Percentiles rank a stretch among this genome's conserved stretches.
Evolutionary conservation across 73 alveolate genomes (phyloP).

Genomic region (Tetrahymena elliotti): DNA sequence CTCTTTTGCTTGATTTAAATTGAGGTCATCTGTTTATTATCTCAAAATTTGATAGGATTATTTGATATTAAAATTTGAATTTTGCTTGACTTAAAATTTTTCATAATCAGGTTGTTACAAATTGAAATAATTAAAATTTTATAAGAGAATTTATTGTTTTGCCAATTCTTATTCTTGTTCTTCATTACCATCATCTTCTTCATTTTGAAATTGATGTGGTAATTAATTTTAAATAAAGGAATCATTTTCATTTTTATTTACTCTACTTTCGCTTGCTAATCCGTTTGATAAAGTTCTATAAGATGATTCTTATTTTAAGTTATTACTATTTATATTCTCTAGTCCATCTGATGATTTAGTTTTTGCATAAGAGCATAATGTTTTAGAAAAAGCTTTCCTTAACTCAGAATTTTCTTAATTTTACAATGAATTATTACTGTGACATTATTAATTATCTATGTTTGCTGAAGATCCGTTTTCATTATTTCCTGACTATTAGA

Average conservation of each 20-base stretch:
- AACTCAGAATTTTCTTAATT: not conserved
- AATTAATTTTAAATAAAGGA: too few species aligned
- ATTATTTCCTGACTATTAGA: too few species aligned
- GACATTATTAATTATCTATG: not conserved
- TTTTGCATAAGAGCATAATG: not conserved
- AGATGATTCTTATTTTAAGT: not conserved
- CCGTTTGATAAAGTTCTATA: not conserved
- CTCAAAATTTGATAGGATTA: not conserved
- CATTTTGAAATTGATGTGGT: too few species aligned
- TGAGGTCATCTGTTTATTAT: not conserved
- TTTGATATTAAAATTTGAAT: not conserved
- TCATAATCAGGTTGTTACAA: not conserved
- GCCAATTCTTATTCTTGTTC: not conserved
- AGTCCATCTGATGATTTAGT: not conserved
- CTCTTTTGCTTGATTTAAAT: not conserved
- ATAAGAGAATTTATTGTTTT: too few species aligned
- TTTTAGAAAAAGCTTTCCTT: not conserved
- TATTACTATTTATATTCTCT: not conserved
- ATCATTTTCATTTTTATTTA: not conserved
- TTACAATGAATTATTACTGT: not conserved
- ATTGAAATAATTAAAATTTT: too few species aligned
- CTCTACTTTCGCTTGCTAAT: not conserved
- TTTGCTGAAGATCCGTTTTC: not conserved
- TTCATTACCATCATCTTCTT: too few species aligned
- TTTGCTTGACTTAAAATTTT: too few species aligned